Base-by-base conservation (phyloP, 116 monocot genomes). In the Dioscorea cayenensis region DNA sequence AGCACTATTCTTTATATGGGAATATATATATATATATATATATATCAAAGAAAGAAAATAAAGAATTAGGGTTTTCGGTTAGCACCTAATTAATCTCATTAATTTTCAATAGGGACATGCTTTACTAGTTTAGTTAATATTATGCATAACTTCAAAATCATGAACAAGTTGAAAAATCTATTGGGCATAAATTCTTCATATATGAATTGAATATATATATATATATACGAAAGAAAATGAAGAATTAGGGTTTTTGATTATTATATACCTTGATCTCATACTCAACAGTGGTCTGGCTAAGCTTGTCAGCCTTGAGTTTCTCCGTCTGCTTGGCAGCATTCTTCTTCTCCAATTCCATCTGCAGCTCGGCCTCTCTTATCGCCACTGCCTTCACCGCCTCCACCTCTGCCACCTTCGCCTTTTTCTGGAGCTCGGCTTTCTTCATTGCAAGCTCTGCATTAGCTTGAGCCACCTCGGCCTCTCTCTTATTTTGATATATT, bases 341-440 rank as follows among this genome's bases (percentile, higher is more conserved):
- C 85, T 51, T 87, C 72, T 61, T 75, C 82, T 94, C 93, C 8
- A 93, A 87, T 79, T 93, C 93, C 81, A 85, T 70, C 78, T 93
- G 93, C 35, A 93, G 75, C 83, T 93, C 93, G 1, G 93, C 93
- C 64, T 89, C 90, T 28, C 87, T 75, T 5, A 89, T 43, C 6
- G 83, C 87, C 16, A 94, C 87, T 1, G 83, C 83, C 79, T 93
- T 93, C 13, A 51, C 50, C 14, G 90, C 76, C 82, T 88, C 90
- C 10, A 94, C 85, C 77, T 94, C 85, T 0, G 94, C 87, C 71
- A 94, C 73, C 77, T 82, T 75, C 7, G 90, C 61, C 68, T 82
- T 67, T 72, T 59, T 70, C 7, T 71, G 65, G 82, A 79, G 88
- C 14, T 37, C 82, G 0, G 90, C 94, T 78, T 90, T 94, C 88